phyloP scores from a whole-genome alignment of 495 filamentous ascomycete genomes.

The Xylaria grammica region DNA sequence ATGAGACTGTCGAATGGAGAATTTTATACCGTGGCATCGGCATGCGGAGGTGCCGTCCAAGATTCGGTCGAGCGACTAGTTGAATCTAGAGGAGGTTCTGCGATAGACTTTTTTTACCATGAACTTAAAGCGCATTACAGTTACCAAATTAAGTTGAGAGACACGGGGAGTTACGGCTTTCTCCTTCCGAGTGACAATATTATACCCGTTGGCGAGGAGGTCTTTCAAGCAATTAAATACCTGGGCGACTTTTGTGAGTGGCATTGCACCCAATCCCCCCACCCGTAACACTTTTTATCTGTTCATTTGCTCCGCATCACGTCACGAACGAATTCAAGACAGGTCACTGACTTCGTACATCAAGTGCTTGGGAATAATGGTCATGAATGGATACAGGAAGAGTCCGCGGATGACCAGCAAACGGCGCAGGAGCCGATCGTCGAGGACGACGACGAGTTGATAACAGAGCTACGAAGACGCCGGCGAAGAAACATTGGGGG shows the following conservation, averaged over 20 bases:
- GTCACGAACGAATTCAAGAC: neutral
- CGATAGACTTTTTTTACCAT: conserved; percentile 96
- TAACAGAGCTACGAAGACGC: conserved; percentile 30
- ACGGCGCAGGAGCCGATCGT: conserved; percentile 13
- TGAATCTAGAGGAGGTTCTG: conserved; percentile 79
- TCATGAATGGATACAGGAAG: conserved; percentile 48
- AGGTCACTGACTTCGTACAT: neutral
- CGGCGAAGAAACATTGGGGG: conserved; percentile 18
- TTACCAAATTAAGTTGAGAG: conserved; percentile 93
- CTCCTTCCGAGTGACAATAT: conserved; percentile 87
- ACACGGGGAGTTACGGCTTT: conserved; percentile 95
- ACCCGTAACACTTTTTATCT: neutral
- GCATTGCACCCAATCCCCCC: neutral
- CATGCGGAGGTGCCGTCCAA: conserved; percentile 80
- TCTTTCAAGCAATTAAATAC: conserved; percentile 78
- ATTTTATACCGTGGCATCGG: conserved; percentile 78
- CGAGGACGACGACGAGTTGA: conserved; percentile 12
- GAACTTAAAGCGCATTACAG: conserved; percentile 80
- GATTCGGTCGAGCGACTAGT: conserved; percentile 43
- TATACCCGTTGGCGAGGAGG: conserved; percentile 85
- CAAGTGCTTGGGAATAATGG: conserved; percentile 61
- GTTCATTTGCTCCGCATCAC: no score
- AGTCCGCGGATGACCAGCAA: neutral
- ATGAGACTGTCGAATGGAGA: conserved; percentile 79
- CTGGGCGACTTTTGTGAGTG: conserved; percentile 68